Evolutionary conservation across 257 asterid genomes (phyloP), one percentile per base, ranked within the genome.

Genomic region (Euphrasia confusa): DNA sequence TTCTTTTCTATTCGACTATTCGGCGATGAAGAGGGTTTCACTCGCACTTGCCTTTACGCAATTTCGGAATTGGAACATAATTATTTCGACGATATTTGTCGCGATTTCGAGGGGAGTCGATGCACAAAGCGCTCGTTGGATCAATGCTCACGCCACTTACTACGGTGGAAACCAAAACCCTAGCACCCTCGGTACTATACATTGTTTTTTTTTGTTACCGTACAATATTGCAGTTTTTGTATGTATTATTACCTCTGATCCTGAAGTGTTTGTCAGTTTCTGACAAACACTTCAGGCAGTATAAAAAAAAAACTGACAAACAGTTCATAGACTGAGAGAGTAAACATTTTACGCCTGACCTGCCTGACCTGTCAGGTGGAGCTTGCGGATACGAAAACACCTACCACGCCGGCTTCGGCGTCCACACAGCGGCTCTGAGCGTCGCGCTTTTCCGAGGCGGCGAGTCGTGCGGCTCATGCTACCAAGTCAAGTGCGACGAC

Each of bases 401-500:
- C 8, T 81, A 76, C 58, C 65, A 61, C 44, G 87, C 89, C 2
- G 91, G 95, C 11, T 83, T 83, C 62, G 91, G 91, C 6, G 72
- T 68, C 14, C 56, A 77, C 76, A 86, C 87, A 6, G 75, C 91
- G 26, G 91, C 91, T 10, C 9, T 86, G 66, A 86, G 95, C 66
- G 78, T 80, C 3, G 84, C 84, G 4, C 75, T 81, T 0, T 86
- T 77, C 53, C 68, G 85, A 50, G 76, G 77, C 2, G 95, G 95
- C 0, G 79, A 78, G 56, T 79, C 93, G 0, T 87, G 93, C 67
- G 93, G 95, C 7, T 84, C 79, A 17, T 87, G 93, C 70, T 84
- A 79, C 59, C 75, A 67, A 60, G 75, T 84, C 5, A 71, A 33
- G 10, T 87, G 95, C 73, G 73, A 86, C 78, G 50, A 28, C 11